Base-by-base conservation (phyloP, 2,329 filamentous ascomycete genomes). In the Claviceps humidiphila region DNA sequence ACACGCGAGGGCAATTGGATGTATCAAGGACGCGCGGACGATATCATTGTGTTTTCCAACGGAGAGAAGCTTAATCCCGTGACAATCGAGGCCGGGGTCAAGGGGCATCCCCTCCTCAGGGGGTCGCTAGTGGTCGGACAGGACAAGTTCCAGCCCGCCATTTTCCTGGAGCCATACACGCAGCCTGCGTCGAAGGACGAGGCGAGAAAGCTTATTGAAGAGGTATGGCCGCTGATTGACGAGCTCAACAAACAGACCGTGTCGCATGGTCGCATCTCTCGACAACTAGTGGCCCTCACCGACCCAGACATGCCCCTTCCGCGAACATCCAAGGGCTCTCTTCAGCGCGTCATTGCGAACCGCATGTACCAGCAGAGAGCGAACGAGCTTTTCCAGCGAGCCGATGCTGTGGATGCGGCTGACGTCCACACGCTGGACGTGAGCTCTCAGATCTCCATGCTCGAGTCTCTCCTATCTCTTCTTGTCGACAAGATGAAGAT, bases 101-200 rank as follows among this genome's bases (percentile, higher is more conserved):
- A 48, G 0, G 53, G 56, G 1, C 61, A 70, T 22, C 61, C 64
- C 0, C 49, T 44, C 0, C 55, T 72, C 9, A 64, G 52, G 2
- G 60, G 55, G 0, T 66, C 62, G 0, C 42, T 72, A 2, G 58
- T 73, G 9, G 71, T 76, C 0, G 76, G 76, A 3, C 57, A 66
- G 16, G 65, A 69, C 44, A 63, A 58, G 2, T 74, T 78, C 57
- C 71, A 77, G 56, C 64, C 75, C 0, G 71, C 68, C 0, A 57
- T 78, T 2, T 62, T 78, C 5, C 55, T 78, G 41, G 77, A 79
- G 54, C 73, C 73, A 0, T 38, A 51, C 2, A 54, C 49, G 2
- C 45, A 60, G 1, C 69, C 69, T 0, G 49, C 58, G 37, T 59
- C 55, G 1, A 53, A 60, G 7, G 57, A 54, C 4, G 60, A 57